Evolutionary conservation across 2,329 filamentous ascomycete genomes (phyloP).

Genomic region (Diaporthe sp.): DNA sequence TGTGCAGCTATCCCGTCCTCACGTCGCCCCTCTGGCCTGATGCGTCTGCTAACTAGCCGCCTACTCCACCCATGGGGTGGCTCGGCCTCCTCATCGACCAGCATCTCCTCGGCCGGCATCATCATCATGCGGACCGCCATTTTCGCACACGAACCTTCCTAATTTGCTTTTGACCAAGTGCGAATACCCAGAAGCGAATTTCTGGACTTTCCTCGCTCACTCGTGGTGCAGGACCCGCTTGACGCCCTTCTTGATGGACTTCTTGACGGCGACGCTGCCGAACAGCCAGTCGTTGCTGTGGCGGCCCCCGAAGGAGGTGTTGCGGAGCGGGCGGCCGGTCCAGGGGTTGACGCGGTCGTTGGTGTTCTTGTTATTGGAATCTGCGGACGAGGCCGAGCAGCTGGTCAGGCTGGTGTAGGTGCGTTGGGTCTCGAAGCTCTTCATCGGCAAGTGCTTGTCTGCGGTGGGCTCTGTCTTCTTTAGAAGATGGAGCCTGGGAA

Average conservation of each 20-base stretch:
- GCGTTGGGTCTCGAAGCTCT: conserved; percentile 29
- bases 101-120: not conserved
- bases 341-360: conserved; percentile 17
- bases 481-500: not conserved
- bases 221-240: conserved; percentile 26
- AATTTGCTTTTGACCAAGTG: not conserved
- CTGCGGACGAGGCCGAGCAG: conserved; percentile 13
- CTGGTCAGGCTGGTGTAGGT: conserved; percentile 30
- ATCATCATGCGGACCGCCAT: conserved; percentile 7
- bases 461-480: conserved; percentile 11
- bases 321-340: conserved; percentile 38
- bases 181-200: not conserved
- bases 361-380: not conserved
- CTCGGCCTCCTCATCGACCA: conserved; percentile 34
- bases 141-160: not conserved
- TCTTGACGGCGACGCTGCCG: conserved; percentile 38
- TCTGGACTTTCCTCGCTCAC: not conserved
- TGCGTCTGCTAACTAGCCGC: not conserved
- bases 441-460: conserved; percentile 30
- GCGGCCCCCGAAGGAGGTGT: conserved; percentile 37
- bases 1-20: not conserved
- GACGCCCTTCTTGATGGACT: conserved; percentile 35
- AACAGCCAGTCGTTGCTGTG: conserved; percentile 42
- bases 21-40: not conserved
- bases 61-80: conserved; percentile 8